Evolutionary conservation across 148 eudicot genomes (phyloP).

Genomic region (Rheum nobile): DNA sequence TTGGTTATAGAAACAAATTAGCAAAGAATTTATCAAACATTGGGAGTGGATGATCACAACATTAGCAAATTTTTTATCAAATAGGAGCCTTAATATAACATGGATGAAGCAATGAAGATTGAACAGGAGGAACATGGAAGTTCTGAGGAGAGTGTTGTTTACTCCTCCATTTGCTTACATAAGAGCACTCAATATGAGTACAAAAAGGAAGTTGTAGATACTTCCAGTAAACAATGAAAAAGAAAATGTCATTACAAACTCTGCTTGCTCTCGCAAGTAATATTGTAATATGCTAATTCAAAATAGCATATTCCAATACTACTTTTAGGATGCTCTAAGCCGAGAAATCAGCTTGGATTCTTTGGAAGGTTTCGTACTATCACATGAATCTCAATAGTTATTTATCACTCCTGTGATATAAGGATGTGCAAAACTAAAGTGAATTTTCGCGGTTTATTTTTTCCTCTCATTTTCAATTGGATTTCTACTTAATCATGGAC

Average conservation of each 20-base stretch:
- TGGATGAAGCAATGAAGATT: slow-evolving; percentile 30
- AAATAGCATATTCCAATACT: too few relatives aligned
- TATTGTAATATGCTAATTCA: too few relatives aligned
- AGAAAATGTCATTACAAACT: slow-evolving; percentile 29
- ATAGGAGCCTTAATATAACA: slow-evolving; percentile 25
- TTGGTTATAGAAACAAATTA: slow-evolving; percentile 39
- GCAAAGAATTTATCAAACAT: too few relatives aligned
- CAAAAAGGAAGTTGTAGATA: slow-evolving; percentile 21
- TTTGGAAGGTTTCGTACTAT: slow-evolving; percentile 72
- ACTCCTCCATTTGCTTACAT: slow-evolving; percentile 22
- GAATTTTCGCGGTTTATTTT: background rate
- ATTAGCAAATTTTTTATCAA: slow-evolving; percentile 24
- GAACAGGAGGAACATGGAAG: slow-evolving; percentile 76
- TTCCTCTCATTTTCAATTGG: background rate
- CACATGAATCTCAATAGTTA: slow-evolving; percentile 89
- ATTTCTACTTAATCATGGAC: too few relatives aligned
- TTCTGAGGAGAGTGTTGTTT: slow-evolving; percentile 57
- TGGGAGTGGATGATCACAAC: slow-evolving; percentile 27
- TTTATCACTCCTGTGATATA: slow-evolving; percentile 93
- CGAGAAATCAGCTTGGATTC: slow-evolving; percentile 92
- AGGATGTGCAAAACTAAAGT: slow-evolving; percentile 36
- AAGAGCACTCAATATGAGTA: slow-evolving; percentile 13
- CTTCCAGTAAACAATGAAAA: slow-evolving; percentile 24
- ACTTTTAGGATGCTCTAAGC: slow-evolving; percentile 96
- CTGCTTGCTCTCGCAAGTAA: slow-evolving; percentile 37